Base-by-base conservation (phyloP, 345 rosid genomes). In the Kandelia obovata region DNA sequence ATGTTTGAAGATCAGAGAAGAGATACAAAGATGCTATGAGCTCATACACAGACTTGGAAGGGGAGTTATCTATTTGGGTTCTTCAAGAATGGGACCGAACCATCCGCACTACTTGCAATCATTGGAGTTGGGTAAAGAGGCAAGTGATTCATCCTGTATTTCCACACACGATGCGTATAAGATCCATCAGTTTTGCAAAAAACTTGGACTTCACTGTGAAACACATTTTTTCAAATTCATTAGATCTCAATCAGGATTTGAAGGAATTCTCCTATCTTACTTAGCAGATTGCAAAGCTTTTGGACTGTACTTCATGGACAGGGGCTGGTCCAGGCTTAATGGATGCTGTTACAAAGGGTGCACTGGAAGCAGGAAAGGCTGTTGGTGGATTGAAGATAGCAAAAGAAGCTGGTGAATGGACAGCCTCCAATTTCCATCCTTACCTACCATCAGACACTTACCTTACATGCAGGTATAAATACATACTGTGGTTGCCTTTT, bases 271-370 rank as follows among this genome's bases (percentile, higher is more conserved):
- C 46, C 31, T 52, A 70, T 66, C 47, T 28, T 31, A 23, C 39
- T 72, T 46, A 67, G 66, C 83, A 94, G 97, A 78, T 88, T 70
- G 98, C 97, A 58, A 81, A 57, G 64, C 91, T 91, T 59, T 78
- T 94, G 84, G 86, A 87, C 65, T 89, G 96, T 74, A 87, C 98
- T 15, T 86, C 96, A 8, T 94, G 98, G 98, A 84, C 95, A 6
- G 98, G 98, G 46, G 97, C 85, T 75, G 98, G 98, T 82, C 90
- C 96, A 31, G 94, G 98, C 61, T 94, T 93, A 55, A 93, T 93
- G 97, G 98, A 93, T 73, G 98, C 97, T 68, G 88, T 82, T 25
- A 83, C 79, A 32, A 89, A 85, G 77, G 98, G 98, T 65, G 97
- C 98, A 77, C 46, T 89, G 53, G 79, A 89, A 81, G 90, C 89